phyloP scores from a whole-genome alignment of 306 rosid species.

The Trichosanthes cucumerina region DNA sequence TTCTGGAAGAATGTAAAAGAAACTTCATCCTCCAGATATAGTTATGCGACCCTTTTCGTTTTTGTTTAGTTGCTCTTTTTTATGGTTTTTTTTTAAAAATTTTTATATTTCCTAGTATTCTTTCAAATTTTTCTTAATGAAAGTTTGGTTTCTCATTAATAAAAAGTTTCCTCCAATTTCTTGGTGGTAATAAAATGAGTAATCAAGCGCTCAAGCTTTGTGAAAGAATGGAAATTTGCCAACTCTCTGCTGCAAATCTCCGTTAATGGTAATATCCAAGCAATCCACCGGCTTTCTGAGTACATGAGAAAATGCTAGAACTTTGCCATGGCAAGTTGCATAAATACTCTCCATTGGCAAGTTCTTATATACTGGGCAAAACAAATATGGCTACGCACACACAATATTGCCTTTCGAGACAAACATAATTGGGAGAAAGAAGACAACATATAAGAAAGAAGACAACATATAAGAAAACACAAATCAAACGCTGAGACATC shows the following conservation, averaged over 20 bases:
- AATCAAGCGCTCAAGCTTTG: conserved; percentile 59
- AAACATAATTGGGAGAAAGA: no score
- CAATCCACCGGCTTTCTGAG: conserved; percentile 63
- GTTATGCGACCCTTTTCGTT: conserved; percentile 6
- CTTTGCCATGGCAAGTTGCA: conserved; percentile 40
- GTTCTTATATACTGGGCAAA: neutral
- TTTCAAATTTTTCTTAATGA: no score
- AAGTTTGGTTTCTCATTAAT: conserved; percentile 19
- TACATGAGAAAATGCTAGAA: conserved; percentile 73
- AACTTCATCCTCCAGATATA: conserved; percentile 74
- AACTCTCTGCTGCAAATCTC: conserved; percentile 51
- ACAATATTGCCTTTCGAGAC: neutral
- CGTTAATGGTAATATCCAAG: conserved; percentile 46
- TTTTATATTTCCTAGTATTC: no score
- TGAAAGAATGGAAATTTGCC: conserved; percentile 44
- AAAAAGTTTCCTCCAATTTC: conserved; percentile 76
- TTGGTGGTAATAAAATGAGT: conserved; percentile 49
- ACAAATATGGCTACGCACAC: neutral
- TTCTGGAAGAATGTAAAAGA: conserved; percentile 81
- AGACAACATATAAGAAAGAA: neutral
- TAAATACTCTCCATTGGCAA: neutral
- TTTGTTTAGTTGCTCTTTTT: no score
- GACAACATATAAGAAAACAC: conserved; percentile 19
- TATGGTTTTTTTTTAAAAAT: no score
- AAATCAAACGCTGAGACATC: conserved; percentile 32